Evolutionary conservation across 2,329 filamentous ascomycete genomes (phyloP), one percentile per base, ranked within the genome.

Genomic region (Pseudopyricularia javanii): DNA sequence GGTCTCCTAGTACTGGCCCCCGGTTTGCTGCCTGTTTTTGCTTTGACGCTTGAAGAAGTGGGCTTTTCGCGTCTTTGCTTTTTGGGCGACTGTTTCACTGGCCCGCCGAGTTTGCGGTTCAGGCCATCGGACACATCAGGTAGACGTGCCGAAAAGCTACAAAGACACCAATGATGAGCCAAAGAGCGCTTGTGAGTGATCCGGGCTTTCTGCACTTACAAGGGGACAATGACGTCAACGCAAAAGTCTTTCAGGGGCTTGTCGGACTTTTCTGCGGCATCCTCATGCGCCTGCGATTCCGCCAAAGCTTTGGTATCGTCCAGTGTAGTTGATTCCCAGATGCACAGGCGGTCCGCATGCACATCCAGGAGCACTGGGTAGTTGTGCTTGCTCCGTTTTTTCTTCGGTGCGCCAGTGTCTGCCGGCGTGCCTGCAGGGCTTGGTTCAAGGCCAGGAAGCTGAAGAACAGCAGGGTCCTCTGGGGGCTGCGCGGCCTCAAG

Each of bases 211-310:
- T 37, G 11, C 32, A 67, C 80, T 74, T 70, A 85, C 80, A 91
- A 91, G 33, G 88, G 87, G 47, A 89, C 71, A 59, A 93, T 82
- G 40, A 93, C 84, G 62, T 93, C 87, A 15, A 87, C 74, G 61
- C 86, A 91, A 62, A 91, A 93, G 63, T 86, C 83, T 57, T 78
- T 80, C 7, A 91, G 69, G 7, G 84, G 80, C 53, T 68, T 71
- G 54, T 71, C 69, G 48, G 66, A 64, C 53, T 63, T 65, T 53
- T 67, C 67, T 2, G 65, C 64, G 43, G 69, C 68, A 2, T 57
- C 56, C 1, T 64, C 59, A 5, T 63, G 59, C 3, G 60, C 57
- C 56, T 79, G 75, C 1, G 74, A 71, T 53, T 78, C 75, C 47
- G 74, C 72, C 15, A 76, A 60, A 14, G 77, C 61, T 35, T 72